phyloP scores from a whole-genome alignment of 768 basidiomycete species.

The Psilocybe subaeruginosa region DNA sequence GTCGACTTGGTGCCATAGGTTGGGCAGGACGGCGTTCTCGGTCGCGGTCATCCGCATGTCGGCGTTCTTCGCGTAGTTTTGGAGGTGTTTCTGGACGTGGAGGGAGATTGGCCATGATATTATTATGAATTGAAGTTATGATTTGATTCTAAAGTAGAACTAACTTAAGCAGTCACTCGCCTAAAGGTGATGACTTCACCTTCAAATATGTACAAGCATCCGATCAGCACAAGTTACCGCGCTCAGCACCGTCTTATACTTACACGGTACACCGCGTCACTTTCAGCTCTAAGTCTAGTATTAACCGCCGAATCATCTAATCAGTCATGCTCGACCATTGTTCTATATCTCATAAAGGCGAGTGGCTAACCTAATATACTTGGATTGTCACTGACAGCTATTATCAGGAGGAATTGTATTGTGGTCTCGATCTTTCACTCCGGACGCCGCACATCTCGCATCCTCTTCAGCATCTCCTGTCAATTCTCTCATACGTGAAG shows the following conservation, averaged over 20 bases:
- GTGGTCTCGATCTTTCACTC: constrained; percentile 95
- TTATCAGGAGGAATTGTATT: constrained; percentile 84
- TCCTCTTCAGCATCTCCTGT: constrained; percentile 79
- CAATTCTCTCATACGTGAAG: constrained; percentile 87
- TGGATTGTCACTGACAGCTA: constrained; percentile 9
- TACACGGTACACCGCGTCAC: constrained; percentile 8
- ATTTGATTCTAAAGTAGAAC: too few species aligned
- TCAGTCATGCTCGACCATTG: constrained; percentile 87
- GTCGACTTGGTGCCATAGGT: constrained; percentile 23
- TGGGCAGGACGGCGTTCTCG: constrained; percentile 31
- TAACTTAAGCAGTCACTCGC: background rate
- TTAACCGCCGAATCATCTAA: constrained; percentile 1
- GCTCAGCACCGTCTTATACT: background rate
- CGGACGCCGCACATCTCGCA: constrained; percentile 72
- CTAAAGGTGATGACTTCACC: constrained; percentile 8
- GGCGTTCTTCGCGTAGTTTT: constrained; percentile 23
- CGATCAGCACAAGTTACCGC: background rate
- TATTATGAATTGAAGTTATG: background rate
- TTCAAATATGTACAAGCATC: constrained; percentile 10
- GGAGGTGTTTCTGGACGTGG: constrained; percentile 39
- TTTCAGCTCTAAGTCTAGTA: background rate
- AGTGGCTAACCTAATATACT: background rate
- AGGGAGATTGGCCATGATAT: constrained; percentile 41
- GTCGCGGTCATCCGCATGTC: constrained; percentile 25
- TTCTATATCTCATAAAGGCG: constrained; percentile 94